Evolutionary conservation across 2,329 filamentous ascomycete genomes (phyloP).

Genomic region (Aspergillus bombycis): DNA sequence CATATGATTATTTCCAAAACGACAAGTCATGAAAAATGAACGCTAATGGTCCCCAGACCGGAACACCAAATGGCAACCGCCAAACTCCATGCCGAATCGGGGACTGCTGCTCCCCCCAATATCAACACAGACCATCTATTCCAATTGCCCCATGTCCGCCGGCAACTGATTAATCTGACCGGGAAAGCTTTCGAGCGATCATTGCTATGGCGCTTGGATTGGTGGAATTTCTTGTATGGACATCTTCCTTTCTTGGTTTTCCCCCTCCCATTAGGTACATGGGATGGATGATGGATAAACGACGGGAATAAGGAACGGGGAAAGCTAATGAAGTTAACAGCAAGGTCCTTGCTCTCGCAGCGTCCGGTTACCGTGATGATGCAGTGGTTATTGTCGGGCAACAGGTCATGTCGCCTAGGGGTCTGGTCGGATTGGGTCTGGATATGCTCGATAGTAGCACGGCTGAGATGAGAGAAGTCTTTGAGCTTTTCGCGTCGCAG

Average conservation of each 20-base stretch:
- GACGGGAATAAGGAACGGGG: not conserved
- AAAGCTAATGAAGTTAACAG: not conserved
- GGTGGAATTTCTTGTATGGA: constrained; percentile 64
- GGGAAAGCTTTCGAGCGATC: constrained; percentile 70
- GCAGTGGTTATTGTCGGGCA: constrained; percentile 71
- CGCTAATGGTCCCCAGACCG: constrained; percentile 54
- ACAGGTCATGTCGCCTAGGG: constrained; percentile 72
- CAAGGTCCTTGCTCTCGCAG: constrained; percentile 65
- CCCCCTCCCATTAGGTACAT: constrained; percentile 6
- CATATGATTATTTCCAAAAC: not conserved
- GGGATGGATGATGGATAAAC: not conserved
- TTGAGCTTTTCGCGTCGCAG: constrained; percentile 61
- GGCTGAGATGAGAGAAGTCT: constrained; percentile 67
- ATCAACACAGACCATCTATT: constrained; percentile 56
- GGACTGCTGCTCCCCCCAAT: constrained; percentile 48
- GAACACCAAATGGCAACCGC: constrained; percentile 71
- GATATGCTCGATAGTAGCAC: constrained; percentile 71
- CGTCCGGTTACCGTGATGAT: constrained; percentile 67
- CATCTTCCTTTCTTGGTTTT: constrained; percentile 19
- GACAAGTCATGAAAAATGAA: not conserved
- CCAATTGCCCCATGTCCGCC: constrained; percentile 65
- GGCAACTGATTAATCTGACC: constrained; percentile 73
- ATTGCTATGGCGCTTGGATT: constrained; percentile 69
- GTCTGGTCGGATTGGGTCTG: constrained; percentile 70
- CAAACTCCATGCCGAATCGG: constrained; percentile 55